Evolutionary conservation across 2,329 filamentous ascomycete genomes (phyloP), one percentile per base, ranked within the genome.

Genomic region (Rasamsonia emersonii): DNA sequence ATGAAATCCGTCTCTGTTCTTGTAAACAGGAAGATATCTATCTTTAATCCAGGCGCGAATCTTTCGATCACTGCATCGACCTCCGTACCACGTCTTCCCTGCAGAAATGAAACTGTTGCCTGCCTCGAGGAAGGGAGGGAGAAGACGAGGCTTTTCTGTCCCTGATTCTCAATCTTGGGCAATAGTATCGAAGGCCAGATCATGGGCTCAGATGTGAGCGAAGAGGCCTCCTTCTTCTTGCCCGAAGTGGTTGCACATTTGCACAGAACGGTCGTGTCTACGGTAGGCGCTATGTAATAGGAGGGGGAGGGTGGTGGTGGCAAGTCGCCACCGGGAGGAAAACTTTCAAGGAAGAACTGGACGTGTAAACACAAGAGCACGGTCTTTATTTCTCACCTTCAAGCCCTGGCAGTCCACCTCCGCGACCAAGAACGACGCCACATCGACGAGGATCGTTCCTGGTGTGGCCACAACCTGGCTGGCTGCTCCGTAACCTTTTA

Each of bases 401-500:
- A 65, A 41, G 8, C 53, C 56, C 15, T 36, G 43, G 41, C 85
- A 88, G 56, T 96, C 83, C 2, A 62, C 57, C 39, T 77, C 68
- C 1, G 71, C 59, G 26, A 96, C 61, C 15, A 94, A 62, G 40
- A 98, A 79, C 8, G 79, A 82, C 18, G 78, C 77, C 26, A 86
- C 65, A 51, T 94, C 86, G 32, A 96, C 79, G 42, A 95, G 80
- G 0, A 85, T 86, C 17, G 80, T 68, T 1, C 78, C 73, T 5
- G 67, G 36, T 20, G 71, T 70, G 2, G 86, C 81, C 11, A 71
- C 62, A 34, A 95, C 79, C 40, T 70, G 73, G 45, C 79, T 86
- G 26, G 78, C 79, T 18, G 86, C 84, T n/a, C 85, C 83, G 51
- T 94, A 95, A 1, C 84, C 88, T 49, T 85, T 82, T 8, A 68